phyloP scores from a whole-genome alignment of 2,329 filamentous ascomycete species.

The Cytospora piceicola region DNA sequence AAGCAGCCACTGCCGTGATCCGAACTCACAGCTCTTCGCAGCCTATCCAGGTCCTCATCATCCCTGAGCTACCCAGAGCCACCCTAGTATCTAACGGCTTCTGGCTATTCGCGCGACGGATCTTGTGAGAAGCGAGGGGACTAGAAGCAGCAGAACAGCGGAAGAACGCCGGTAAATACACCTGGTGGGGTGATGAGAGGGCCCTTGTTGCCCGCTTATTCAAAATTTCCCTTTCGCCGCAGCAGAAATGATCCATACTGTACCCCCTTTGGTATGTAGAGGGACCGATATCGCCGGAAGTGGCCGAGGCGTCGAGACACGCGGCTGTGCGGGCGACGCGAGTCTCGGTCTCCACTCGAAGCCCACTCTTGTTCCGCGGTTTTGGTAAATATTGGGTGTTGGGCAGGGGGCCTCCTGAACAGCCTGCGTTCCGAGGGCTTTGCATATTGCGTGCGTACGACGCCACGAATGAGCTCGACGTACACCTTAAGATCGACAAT shows the following conservation, averaged over 20 bases:
- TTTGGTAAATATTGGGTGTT: background rate
- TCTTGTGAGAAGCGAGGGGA: background rate
- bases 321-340: background rate
- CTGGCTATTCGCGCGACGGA: background rate
- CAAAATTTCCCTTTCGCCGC: background rate
- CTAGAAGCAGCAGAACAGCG: background rate
- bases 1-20: too few relatives aligned
- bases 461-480: background rate
- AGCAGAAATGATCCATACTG: background rate
- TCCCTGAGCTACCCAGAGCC: too few relatives aligned
- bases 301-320: background rate
- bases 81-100: background rate
- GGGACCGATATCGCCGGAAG: background rate
- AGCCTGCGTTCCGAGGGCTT: background rate
- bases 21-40: background rate
- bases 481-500: too few relatives aligned
- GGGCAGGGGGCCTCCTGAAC: too few relatives aligned
- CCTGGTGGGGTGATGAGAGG: background rate
- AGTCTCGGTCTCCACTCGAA: background rate
- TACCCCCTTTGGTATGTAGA: background rate
- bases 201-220: background rate
- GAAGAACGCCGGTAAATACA: background rate
- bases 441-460: background rate
- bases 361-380: background rate
- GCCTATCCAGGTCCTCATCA: too few relatives aligned